Evolutionary conservation across 805 yeast genomes (phyloP), one percentile per base, ranked within the genome.

Genomic region (Kuraishia molischiana): DNA sequence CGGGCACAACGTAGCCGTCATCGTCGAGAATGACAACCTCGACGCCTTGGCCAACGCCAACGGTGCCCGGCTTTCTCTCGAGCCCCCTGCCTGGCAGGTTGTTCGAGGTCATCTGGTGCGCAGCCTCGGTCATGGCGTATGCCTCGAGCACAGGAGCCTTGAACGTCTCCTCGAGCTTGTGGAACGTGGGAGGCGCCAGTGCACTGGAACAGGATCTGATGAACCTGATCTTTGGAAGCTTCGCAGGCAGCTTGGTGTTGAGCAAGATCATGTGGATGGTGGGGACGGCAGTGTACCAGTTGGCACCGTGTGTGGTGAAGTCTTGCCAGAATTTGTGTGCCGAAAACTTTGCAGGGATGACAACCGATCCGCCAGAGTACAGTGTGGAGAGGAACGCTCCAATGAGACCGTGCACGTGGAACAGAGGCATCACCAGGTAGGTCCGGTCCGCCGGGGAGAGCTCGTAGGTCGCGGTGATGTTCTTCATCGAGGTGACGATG

Each of bases 61-160:
- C 86, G 4, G 86, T 77, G 13, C 86, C 85, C 8, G 85, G 74
- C 56, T 71, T 74, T 44, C 85, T 66, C 42, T 66, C 54, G 11
- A 78, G 80, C 4, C 50, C 50, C 30, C 43, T 47, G 19, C 47
- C 42, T 28, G 85, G 84, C 31, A 79, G 56, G 45, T 72, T 68
- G 55, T 80, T 80, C 3, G 86, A 78, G 9, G 84, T 75, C 79
- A 80, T 81, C 54, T 80, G 86, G 54, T 80, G 87, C n/a, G 84
- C 68, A 1, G 85, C 85, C 52, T 80, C 89, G 2, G 87, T 80
- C 85, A 80, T 79, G 4, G 86, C 87, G 50, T 80, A 80, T 0
- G 87, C 87, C 53, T 80, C 89, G 13, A 79, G 51, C 0, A 80
- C 86, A 1, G 86, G 86, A 0, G 84, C 80, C 6, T 69, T 59